Evolutionary conservation across 192 early-diverging fungal species (phyloP).

Genomic region (Martensiomyces pterosporus): DNA sequence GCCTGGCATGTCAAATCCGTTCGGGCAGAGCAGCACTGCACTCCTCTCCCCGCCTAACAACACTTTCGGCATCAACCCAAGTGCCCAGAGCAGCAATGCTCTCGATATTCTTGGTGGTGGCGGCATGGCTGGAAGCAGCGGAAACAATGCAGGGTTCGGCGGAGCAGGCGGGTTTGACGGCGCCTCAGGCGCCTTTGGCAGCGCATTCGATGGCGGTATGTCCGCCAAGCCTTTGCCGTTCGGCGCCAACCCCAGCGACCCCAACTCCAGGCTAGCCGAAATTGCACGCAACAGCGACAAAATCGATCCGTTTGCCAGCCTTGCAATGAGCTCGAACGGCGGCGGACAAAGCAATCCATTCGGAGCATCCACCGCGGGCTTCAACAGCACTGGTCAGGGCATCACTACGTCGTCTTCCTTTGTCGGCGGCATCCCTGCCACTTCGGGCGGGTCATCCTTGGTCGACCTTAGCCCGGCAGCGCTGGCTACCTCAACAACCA

Average conservation of each 20-base stretch:
- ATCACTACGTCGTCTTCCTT: constrained; percentile 5
- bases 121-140: no score
- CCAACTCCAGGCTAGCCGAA: constrained; percentile 47
- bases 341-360: constrained; percentile 24
- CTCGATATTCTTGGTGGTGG: not conserved
- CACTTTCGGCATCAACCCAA: not conserved
- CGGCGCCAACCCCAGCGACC: constrained; percentile 29
- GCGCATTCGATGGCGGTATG: constrained; percentile 50
- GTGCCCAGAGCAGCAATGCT: not conserved
- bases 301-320: constrained; percentile 56
- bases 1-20: constrained; percentile 18
- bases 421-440: constrained; percentile 6
- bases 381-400: constrained; percentile 1
- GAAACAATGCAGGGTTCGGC: no score
- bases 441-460: constrained; percentile 21
- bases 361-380: constrained; percentile 8
- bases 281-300: constrained; percentile 55
- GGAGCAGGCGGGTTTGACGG: constrained; percentile 29
- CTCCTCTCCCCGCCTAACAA: not conserved
- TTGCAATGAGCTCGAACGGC: constrained; percentile 39
- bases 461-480: constrained; percentile 36
- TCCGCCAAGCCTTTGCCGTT: constrained; percentile 43
- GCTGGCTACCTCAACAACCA: constrained; percentile 17
- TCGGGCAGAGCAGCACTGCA: constrained; percentile 23
- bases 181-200: constrained; percentile 40